Evolutionary conservation across 805 yeast genomes (phyloP).

Genomic region (Candida krabiensis): DNA sequence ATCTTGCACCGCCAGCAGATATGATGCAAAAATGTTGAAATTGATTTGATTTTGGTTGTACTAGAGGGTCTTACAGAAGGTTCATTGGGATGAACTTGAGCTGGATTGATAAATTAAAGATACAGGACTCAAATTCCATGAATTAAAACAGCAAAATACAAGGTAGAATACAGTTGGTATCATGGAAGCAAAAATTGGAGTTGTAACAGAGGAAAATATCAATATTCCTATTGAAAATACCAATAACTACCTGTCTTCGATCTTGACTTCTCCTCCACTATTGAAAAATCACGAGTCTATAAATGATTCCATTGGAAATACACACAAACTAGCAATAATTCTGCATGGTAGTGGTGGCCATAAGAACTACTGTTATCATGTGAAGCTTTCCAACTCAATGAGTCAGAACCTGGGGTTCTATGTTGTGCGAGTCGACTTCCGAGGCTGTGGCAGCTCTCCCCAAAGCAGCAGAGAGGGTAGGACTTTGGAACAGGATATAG

Average conservation of each 20-base stretch:
- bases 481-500: slow-evolving; percentile 59
- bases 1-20: too few relatives aligned
- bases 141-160: too few relatives aligned
- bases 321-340: slow-evolving; percentile 46
- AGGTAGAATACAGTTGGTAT: too few relatives aligned
- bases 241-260: slow-evolving; percentile 14
- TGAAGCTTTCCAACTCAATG: slow-evolving; percentile 56
- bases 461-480: slow-evolving; percentile 57
- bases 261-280: slow-evolving; percentile 22
- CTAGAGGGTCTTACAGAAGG: too few relatives aligned
- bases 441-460: slow-evolving; percentile 77
- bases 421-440: slow-evolving; percentile 77
- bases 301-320: slow-evolving; percentile 15
- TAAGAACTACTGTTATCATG: slow-evolving; percentile 74
- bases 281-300: slow-evolving; percentile 12
- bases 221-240: slow-evolving; percentile 11
- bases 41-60: too few relatives aligned
- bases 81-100: too few relatives aligned
- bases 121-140: too few relatives aligned
- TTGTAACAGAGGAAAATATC: slow-evolving; percentile 11
- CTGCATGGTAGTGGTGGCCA: slow-evolving; percentile 90
- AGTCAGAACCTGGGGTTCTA: slow-evolving; percentile 60
- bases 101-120: too few relatives aligned
- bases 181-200: too few relatives aligned
- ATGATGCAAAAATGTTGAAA: too few relatives aligned